Evolutionary conservation across 371 early-diverging fungal genomes (phyloP).

Genomic region (Mortierella sp.): DNA sequence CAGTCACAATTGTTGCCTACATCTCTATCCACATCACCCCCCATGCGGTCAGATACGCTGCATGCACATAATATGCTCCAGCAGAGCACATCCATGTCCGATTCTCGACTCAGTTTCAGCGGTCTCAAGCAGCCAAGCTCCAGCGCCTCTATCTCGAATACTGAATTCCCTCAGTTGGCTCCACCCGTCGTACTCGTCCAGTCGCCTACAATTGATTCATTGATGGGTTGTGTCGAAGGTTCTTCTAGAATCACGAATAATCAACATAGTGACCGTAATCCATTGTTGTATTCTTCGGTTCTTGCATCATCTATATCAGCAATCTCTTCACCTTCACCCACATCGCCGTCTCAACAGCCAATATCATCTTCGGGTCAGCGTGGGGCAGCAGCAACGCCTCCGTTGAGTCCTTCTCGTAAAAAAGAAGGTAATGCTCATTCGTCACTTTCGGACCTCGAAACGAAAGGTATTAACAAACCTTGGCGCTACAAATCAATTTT

Average conservation of each 20-base stretch:
- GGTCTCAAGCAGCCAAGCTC: conserved; percentile 1
- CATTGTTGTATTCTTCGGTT: conserved; percentile 39
- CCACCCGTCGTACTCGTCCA: conserved; percentile 51
- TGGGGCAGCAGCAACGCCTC: conserved; percentile 43
- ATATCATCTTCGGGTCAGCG: conserved; percentile 20
- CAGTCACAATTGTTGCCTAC: not conserved
- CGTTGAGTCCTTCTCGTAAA: conserved; percentile 53
- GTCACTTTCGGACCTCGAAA: conserved; percentile 26
- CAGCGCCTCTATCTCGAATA: conserved; percentile 1
- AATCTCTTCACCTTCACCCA: conserved; percentile 32
- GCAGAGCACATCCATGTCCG: conserved; percentile 10
- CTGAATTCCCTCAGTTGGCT: conserved; percentile 37
- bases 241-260: conserved; percentile 8
- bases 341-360: conserved; percentile 28
- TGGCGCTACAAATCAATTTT: not conserved
- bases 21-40: conserved; percentile 23
- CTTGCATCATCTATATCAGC: conserved; percentile 36
- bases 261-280: conserved; percentile 12
- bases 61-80: conserved; percentile 29
- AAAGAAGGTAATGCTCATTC: conserved; percentile 24
- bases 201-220: conserved; percentile 32
- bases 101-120: not conserved
- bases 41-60: conserved; percentile 27
- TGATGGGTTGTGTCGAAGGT: conserved; percentile 6
- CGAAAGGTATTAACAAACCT: conserved; percentile 29